These are phyloP conservation scores for Pythium brassicae DNA, from an alignment of 352 stramenopile genomes.

Conservation along the genomic window DNA sequence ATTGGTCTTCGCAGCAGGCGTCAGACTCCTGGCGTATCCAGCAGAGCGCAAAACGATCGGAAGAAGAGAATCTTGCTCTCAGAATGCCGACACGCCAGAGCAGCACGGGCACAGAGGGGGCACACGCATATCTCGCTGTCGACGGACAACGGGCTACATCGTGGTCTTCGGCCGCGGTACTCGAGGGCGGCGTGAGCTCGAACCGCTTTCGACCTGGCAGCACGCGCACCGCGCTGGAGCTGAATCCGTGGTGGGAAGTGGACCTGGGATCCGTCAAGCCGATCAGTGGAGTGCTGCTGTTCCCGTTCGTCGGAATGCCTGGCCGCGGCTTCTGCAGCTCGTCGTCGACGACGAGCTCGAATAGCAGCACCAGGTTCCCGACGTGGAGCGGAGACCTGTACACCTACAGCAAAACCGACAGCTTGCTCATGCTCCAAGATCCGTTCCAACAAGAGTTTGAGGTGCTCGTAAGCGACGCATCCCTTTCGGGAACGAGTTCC, in stretches of 20 bases:
- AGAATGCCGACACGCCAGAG: constrained; percentile 64
- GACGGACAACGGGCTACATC: constrained; percentile 27
- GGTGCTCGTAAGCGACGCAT: constrained; percentile 28
- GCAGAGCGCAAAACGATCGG: constrained; percentile 41
- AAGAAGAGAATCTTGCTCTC: constrained; percentile 55
- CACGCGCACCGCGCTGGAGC: constrained; percentile 34
- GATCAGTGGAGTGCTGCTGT: constrained; percentile 43
- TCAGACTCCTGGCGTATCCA: constrained; percentile 50
- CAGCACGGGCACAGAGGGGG: constrained; percentile 32
- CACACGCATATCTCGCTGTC: constrained; percentile 42
- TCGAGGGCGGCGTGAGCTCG: not conserved
- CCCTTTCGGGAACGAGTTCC: constrained; percentile 17
- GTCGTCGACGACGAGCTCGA: not conserved
- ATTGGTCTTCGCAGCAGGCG: constrained; percentile 32
- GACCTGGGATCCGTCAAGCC: constrained; percentile 44
- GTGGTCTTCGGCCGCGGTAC: constrained; percentile 39
- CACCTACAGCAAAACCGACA: constrained; percentile 28
- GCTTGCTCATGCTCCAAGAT: constrained; percentile 32
- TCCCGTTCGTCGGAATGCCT: constrained; percentile 39
- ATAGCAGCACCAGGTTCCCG: constrained; percentile 11
- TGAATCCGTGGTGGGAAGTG: constrained; percentile 68
- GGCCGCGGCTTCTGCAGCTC: constrained; percentile 29
- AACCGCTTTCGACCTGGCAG: constrained; percentile 27
- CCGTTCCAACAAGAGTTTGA: constrained; percentile 57
- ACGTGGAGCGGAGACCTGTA: constrained; percentile 41